Conservation (phyloP, 2,329 filamentous ascomycete species). For the Botryosphaeria dothidea region DNA sequence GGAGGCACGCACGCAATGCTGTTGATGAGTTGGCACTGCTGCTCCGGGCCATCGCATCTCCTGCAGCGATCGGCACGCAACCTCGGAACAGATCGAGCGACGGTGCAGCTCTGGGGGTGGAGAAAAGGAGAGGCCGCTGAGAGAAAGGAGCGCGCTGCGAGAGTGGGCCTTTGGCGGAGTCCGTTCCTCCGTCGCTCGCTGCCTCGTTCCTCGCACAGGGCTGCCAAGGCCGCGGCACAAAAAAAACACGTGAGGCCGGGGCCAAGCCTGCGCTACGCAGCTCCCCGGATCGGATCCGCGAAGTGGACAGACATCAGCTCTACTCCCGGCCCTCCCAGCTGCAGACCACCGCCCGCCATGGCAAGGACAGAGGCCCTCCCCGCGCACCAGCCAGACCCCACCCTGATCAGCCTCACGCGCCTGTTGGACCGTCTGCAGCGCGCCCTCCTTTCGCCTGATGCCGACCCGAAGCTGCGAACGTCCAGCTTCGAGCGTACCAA, state of each 20-base stretch:
- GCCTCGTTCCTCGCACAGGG: background rate
- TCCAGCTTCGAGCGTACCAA: constrained; percentile 68
- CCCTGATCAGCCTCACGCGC: constrained; percentile 56
- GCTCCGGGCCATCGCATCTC: background rate
- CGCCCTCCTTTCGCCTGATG: constrained; percentile 62
- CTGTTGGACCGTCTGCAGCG: constrained; percentile 67
- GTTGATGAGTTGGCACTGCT: constrained; percentile 7
- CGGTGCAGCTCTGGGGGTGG: constrained; percentile 12
- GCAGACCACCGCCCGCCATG: constrained; percentile 4
- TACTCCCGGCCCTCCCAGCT: background rate
- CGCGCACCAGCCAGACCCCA: constrained; percentile 26
- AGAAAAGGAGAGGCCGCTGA: constrained; percentile 2
- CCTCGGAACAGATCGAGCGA: constrained; percentile 10
- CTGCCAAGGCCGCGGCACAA: background rate
- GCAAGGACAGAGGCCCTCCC: background rate
- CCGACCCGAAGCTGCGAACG: constrained; percentile 58
- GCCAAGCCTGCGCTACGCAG: background rate
- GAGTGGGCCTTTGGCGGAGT: background rate
- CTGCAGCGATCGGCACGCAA: background rate
- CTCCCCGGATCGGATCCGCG: constrained; percentile 21
- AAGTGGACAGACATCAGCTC: constrained; percentile 1
- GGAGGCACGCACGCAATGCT: background rate
- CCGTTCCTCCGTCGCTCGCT: background rate
- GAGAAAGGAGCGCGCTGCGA: background rate
- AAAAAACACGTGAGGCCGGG: background rate